Evolutionary conservation across 768 basidiomycete genomes (phyloP), one percentile per base, ranked within the genome.

Genomic region (Phallus indusiatus): DNA sequence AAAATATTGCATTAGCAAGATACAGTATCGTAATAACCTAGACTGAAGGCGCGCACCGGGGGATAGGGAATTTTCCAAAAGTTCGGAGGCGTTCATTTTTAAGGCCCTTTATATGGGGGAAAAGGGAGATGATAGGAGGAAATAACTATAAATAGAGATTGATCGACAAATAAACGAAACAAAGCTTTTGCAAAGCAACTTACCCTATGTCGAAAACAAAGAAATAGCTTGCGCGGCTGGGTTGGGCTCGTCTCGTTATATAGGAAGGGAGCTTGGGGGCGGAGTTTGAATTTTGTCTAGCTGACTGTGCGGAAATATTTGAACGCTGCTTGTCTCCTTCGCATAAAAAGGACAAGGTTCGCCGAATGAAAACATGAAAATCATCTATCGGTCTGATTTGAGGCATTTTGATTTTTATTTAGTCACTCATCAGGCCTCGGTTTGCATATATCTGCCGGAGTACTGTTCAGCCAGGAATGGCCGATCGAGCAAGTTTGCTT

Each of bases 1-100:
- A 47, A 54, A 16, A 58, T 51, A 60, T 57, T 60, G 55, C 61
- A 59, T 54, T 63, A 47, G 55, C 61, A 63, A 22, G 58, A 51
- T 48, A 59, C 50, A 65, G 62, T 72, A 68, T 74, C 70, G 71
- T 68, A 61, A 66, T 65, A 55, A 61, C 60, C 36, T 57, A 61
- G 61, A 24, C 61, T 64, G 54, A 62, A 63, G 69, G 65, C 72
- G 73, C 84, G 67, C 68, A 93, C 93, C 90, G 50, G 90, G 78
- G 61, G 92, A 94, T 66, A 97, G 85, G 67, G 94, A 86, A 76
- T 95, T 93, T 65, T 88, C 83, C 68, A 98, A 85, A 61, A 97
- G 85, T 72, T 90, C 84, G 59, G 83, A 86, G 64, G 91, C 90
- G 78, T 91, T 91, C 92, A 95, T 94, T 24, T 56, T 59, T 59